Base-by-base conservation (phyloP, 805 yeast genomes). In the Cyberlindnera meyerae region DNA sequence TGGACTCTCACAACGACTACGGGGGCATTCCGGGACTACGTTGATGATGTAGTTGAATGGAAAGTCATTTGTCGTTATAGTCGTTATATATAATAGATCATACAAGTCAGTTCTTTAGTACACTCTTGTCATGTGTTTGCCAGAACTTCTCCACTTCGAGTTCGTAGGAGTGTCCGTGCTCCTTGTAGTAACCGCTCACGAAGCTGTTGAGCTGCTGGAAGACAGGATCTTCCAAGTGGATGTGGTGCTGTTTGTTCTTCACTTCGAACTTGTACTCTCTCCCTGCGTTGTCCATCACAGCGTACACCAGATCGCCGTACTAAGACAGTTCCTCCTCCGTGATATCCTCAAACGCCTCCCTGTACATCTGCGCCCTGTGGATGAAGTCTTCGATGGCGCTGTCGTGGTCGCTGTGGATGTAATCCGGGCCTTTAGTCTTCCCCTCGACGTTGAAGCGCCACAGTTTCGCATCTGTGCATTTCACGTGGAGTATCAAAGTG, bases 361-460 rank as follows among this genome's bases (percentile, higher is more conserved):
- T 63, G 55, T 82, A 82, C 44, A 71, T 69, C 29, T 65, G 58
- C 9, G 79, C 62, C 44, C 89, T 65, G 34, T 65, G 63, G 29
- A 77, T 65, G 50, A 82, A 82, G 60, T 81, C 88, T 4, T 59
- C 45, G 13, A 79, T 69, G 4, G 87, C 77, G 6, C 52, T 52
- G 24, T 67, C 67, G 45, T 75, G 73, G 29, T 75, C 71, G 45
- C 65, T 63, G 31, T 70, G 70, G 36, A 55, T 60, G 55, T 82
- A 82, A 54, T 82, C 89, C 26, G 66, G 69, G 51, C 79, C 79
- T 36, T 61, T 64, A 1, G 87, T 71, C 55, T 82, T 82, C 34
- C 76, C 73, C 48, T 73, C 77, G 36, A 81, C 77, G 57, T 82
- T 82, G 55, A 56, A 82, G 40, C 72, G 65, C 47, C 79, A 58